Evolutionary conservation across 2,329 filamentous ascomycete species (phyloP).

Genomic region (Gaeumannomyces tritici): DNA sequence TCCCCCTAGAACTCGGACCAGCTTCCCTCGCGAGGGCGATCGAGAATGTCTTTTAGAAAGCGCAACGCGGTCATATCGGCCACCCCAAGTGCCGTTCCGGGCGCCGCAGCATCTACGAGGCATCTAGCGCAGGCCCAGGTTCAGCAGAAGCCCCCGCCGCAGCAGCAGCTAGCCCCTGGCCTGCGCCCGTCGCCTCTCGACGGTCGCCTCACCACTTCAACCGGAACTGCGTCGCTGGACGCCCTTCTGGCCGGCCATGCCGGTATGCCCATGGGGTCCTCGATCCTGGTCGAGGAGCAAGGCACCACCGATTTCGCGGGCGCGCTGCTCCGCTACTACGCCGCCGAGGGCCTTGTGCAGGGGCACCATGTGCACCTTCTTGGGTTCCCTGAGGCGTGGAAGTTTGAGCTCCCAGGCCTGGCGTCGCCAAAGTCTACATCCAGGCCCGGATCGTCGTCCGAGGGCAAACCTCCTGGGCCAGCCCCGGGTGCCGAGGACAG

Average conservation of each 20-base stretch:
- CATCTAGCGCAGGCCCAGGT: neutral
- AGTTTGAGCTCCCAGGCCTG: conserved; percentile 71
- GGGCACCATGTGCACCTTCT: conserved; percentile 83
- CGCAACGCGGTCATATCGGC: conserved; percentile 42
- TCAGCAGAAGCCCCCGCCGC: conserved; percentile 16
- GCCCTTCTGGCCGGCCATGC: conserved; percentile 76
- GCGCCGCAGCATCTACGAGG: neutral
- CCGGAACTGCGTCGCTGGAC: conserved; percentile 80
- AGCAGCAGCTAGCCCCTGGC: conserved; percentile 27
- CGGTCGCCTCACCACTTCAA: conserved; percentile 81
- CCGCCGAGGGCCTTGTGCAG: conserved; percentile 85
- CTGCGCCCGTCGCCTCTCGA: conserved; percentile 82
- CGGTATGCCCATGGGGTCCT: conserved; percentile 73
- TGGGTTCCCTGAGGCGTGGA: conserved; percentile 72
- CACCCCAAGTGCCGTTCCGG: conserved; percentile 15
- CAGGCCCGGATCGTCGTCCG: conserved; percentile 2
- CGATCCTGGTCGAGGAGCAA: conserved; percentile 73
- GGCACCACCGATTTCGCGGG: conserved; percentile 93
- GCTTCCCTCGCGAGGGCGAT: neutral
- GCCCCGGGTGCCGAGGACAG: conserved; percentile 40
- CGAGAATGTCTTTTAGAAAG: conserved; percentile 47
- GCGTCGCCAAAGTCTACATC: conserved; percentile 26
- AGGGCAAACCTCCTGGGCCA: conserved; percentile 27
- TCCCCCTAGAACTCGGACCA: neutral
- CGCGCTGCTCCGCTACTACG: conserved; percentile 76